Evolutionary conservation across 441 rosid genomes (phyloP).

Genomic region (Adansonia madagascariensis): DNA sequence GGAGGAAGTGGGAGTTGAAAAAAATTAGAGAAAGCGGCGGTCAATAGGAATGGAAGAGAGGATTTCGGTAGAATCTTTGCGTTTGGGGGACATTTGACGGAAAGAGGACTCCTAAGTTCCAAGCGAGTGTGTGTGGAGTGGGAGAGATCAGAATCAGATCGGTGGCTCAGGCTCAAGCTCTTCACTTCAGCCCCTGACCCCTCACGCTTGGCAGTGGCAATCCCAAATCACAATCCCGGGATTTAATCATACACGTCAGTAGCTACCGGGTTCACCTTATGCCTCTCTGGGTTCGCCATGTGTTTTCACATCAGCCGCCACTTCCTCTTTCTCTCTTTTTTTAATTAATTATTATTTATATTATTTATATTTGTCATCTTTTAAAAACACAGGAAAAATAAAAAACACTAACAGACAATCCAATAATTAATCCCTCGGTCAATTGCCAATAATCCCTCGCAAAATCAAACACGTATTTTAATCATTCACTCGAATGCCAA

Average conservation of each 20-base stretch:
- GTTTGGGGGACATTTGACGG: slow-evolving; percentile 26
- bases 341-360: too few species aligned
- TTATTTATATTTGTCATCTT: too few species aligned
- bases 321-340: background rate
- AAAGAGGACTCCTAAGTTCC: background rate
- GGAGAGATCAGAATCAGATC: slow-evolving; percentile 29
- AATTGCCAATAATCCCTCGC: too few species aligned
- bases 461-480: too few species aligned
- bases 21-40: background rate
- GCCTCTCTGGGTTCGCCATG: slow-evolving; percentile 29
- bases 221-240: slow-evolving; percentile 29
- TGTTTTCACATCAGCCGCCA: background rate
- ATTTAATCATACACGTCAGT: slow-evolving; percentile 6
- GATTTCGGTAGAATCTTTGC: slow-evolving; percentile 29
- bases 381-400: background rate
- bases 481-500: too few species aligned
- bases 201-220: background rate
- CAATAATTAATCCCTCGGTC: too few species aligned
- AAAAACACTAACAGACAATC: background rate
- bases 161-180: background rate
- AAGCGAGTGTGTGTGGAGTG: background rate
- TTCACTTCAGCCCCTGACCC: background rate
- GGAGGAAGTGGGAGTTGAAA: slow-evolving; percentile 6
- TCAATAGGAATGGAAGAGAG: slow-evolving; percentile 22
- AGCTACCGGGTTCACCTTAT: slow-evolving; percentile 23